Base-by-base conservation (phyloP, 177 flowering plant genomes). In the Telopea speciosissima region DNA sequence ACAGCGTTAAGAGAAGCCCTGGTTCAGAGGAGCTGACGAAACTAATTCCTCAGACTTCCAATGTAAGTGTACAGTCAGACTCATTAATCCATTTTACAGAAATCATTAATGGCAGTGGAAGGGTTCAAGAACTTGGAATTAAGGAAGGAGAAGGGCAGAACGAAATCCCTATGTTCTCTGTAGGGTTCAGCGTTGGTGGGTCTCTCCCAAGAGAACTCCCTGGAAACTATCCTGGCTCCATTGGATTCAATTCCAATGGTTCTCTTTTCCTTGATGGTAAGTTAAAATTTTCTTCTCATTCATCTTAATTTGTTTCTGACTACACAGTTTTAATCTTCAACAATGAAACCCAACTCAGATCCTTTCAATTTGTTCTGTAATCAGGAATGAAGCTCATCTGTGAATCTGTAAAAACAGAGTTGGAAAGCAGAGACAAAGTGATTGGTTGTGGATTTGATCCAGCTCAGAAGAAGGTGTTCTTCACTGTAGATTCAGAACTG, bases 401-500 rank as follows among this genome's bases (percentile, higher is more conserved):
- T 11, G 95, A 86, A 78, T 77, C 88, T 0, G 85, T 85, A 25
- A 83, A 74, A 25, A 79, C 70, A 52, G 86, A 80, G 6, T 91
- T 92, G 97, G 88, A 78, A 65, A 77, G 60, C 61, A 33, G 70
- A 14, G 82, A 84, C 8, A 87, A 70, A 62, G 95, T 91, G 54
- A 85, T 95, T 8, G 98, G 99, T 1, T 92, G 97, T 65, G 97
- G 99, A 14, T 95, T 82, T 75, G 83, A 87, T 80, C 99, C 99
- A 0, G 77, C 72, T 63, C 81, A 83, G 44, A 91, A 84, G 82
- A 87, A 73, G 77, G 95, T 95, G 1, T 86, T 81, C 74, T 91
- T 91, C 85, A 92, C 97, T 1, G 79, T 90, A 24, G 88, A 91
- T 66, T 85, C 95, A 21, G 83, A 85, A 66, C 62, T 93, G 63